Base-by-base conservation (phyloP, 495 filamentous ascomycete genomes). In the Talaromyces proteolyticus region DNA sequence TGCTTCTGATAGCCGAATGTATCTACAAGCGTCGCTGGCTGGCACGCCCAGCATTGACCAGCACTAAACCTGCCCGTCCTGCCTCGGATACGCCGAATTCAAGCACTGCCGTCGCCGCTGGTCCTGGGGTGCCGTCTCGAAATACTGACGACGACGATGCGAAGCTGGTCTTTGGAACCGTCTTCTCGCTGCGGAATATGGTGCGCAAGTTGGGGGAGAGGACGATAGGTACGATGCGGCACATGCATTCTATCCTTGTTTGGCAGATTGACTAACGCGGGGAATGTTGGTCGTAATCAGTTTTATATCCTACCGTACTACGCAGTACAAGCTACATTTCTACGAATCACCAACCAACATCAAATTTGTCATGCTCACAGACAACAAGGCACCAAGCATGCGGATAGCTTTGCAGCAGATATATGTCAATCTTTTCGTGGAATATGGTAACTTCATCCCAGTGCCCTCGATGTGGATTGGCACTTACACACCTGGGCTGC, bases 241-340 rank as follows among this genome's bases (percentile, higher is more conserved):
- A 11, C 40, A 10, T 22, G 12, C 20, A 20, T 22, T 14, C 19
- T 45, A 11, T 23, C 16, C 12, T n/a, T 11, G 42, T 44, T 45
- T 7, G 42, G 14, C 12, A 10, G 11, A 21, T 38, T 22, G 14
- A 3, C 29, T 34, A 34, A 34, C 29, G 4, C 29, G 4, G 8
- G 8, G 29, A 14, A 2, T 34, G 29, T 4, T 34, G 29, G 29
- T 14, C 29, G 8, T 6, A 42, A 47, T 52, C 70, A 91, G 86
- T 65, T 97, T 96, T 68, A 84, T 96, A 53, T 84, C 81, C 29
- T 97, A 84, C 68, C 82, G 87, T 57, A 98, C 93, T 47, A 85
- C 78, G 56, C 88, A 95, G 64, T 98, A 98, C 73, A 96, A 96
- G 70, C 82, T 97, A 48, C 93, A 98, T 73, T 98, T 95, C 73